A percentile compares a stretch with the other conserved stretches of the same genome.
These are phyloP conservation scores for Boletales sp. DNA, from an alignment of 768 basidiomycete species.

Conservation along the genomic window DNA sequence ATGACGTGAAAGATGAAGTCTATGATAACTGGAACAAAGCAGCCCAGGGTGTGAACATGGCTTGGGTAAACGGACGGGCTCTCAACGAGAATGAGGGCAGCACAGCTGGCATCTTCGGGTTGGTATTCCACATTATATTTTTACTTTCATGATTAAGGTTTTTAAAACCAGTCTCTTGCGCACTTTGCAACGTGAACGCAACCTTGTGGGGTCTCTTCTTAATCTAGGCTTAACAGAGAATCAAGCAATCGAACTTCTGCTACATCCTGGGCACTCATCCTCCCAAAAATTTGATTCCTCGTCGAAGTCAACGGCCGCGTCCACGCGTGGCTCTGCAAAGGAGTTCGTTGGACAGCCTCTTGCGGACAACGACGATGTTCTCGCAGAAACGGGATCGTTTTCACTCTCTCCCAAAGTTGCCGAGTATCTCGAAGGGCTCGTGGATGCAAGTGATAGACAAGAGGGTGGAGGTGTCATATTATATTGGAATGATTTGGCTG, in stretches of 20 bases:
- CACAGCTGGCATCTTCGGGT: conserved; percentile 52
- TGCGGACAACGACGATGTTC: conserved; percentile 51
- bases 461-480: conserved; percentile 74
- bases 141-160: conserved; percentile 5
- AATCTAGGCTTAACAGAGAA: conserved; percentile 56
- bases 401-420: conserved; percentile 52
- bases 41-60: conserved; percentile 49
- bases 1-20: conserved; percentile 53
- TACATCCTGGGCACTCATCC: conserved; percentile 55
- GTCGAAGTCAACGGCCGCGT: neutral
- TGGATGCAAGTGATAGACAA: conserved; percentile 83
- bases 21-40: conserved; percentile 50
- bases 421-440: conserved; percentile 57
- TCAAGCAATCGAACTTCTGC: conserved; percentile 72
- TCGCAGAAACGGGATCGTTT: conserved; percentile 69
- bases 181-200: conserved; percentile 70
- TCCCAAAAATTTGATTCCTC: conserved; percentile 39
- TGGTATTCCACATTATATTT: conserved; percentile 10
- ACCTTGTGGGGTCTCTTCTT: conserved; percentile 54
- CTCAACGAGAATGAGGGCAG: conserved; percentile 63
- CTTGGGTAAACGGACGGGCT: conserved; percentile 80
- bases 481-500: conserved; percentile 92
- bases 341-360: conserved; percentile 1
- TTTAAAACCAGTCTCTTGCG: conserved; percentile 51
- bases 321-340: conserved; percentile 11